Base-by-base conservation (phyloP, 768 basidiomycete species). In the Lentinula sp. region DNA sequence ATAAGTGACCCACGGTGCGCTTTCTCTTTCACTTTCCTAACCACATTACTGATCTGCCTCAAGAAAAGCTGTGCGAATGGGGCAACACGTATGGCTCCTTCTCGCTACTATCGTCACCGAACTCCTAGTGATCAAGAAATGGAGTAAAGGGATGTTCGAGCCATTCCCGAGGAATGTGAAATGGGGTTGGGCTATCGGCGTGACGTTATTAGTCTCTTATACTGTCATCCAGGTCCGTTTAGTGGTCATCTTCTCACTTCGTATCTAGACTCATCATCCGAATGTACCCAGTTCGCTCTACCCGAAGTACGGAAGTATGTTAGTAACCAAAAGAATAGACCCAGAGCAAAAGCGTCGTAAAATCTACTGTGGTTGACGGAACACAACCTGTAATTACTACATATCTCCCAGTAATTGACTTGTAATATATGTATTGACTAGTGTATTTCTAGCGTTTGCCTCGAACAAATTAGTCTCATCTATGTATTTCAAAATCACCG, bases 81-180 rank as follows among this genome's bases (percentile, higher is more conserved):
- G 93, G 1, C 89, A 92, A 65, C 92, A 94, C 68, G 86, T 87
- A 37, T 93, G 92, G 92, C 76, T 94, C 45, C 76, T 94, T 62
- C 82, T 93, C 54, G 91, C 92, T 35, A 94, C 92, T n/a, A 85
- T 93, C 63, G 67, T 84, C 61, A 93, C 93, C 13, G 92, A 94
- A 70, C 71, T 92, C 39, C 77, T 94, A 55, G 87, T 86, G 46
- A 92, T 94, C 57, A 73, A 78, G 65, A 94, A 94, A 76, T 94
- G 91, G 91, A 85, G 88, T 65, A 76, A 83, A 66, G 89, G 87
- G 10, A 81, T 84, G 70, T 93, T 86, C 68, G 81, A 76, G 65
- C 85, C 89, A 23, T 70, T 91, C 13, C 92, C 92, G 13, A 64
- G 65, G 55, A 63, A 67, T 57, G 87, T 93, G 62, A 84, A 81